Evolutionary conservation across 2,329 filamentous ascomycete species (phyloP).

Genomic region (Talaromyces verruculosus): DNA sequence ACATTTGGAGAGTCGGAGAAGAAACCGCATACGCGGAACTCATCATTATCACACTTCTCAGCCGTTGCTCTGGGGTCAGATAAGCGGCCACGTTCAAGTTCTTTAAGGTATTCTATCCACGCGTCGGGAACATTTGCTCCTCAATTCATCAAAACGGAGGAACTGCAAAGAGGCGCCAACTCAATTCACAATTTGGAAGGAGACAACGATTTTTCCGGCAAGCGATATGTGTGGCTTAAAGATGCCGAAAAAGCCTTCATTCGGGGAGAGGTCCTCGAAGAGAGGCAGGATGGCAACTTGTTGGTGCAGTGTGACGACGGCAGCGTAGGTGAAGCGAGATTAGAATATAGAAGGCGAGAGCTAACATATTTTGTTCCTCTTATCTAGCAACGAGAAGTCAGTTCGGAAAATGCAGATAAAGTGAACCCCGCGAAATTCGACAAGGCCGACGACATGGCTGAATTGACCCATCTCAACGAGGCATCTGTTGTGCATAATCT

Average conservation of each 20-base stretch:
- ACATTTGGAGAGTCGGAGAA: constrained; percentile 45
- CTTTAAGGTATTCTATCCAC: constrained; percentile 62
- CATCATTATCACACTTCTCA: constrained; percentile 64
- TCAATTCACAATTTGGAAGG: constrained; percentile 76
- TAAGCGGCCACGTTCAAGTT: constrained; percentile 57
- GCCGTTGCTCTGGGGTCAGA: constrained; percentile 44
- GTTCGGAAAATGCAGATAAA: constrained; percentile 88
- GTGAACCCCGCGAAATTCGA: constrained; percentile 99
- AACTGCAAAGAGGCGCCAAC: constrained; percentile 61
- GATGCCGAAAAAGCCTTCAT: constrained; percentile 86
- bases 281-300: constrained; percentile 66
- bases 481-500: constrained; percentile 97
- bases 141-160: constrained; percentile 89
- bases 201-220: constrained; percentile 98
- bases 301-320: constrained; percentile 93
- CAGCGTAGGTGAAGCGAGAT: constrained; percentile 57
- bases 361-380: constrained; percentile 26
- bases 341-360: neutral
- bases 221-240: constrained; percentile 95
- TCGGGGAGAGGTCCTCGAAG: constrained; percentile 86
- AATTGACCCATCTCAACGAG: constrained; percentile 96
- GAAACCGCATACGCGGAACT: constrained; percentile 65
- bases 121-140: constrained; percentile 86
- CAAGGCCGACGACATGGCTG: constrained; percentile 98
- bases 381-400: constrained; percentile 76